Evolutionary conservation across 2,329 filamentous ascomycete genomes (phyloP), one percentile per base, ranked within the genome.

Genomic region (Ophiostoma angusticollis): DNA sequence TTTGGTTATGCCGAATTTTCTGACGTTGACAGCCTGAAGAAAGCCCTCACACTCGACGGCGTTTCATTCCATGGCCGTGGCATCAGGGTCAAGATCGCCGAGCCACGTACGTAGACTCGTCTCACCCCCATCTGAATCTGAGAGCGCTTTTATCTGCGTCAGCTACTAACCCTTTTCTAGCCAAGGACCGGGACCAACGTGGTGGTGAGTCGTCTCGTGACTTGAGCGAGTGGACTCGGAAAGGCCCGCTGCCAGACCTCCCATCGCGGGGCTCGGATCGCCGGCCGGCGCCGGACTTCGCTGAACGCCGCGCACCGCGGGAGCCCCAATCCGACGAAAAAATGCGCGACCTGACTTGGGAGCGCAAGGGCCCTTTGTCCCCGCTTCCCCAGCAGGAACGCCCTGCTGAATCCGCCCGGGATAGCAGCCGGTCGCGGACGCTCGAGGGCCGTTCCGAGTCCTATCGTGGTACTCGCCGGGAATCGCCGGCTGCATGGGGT

Each of bases 1-100:
- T 98, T 98, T 54, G 91, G 89, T 45, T 98, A 98, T 59, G 89
- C 93, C 49, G 91, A 98, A 61, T 98, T 98, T 54, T 77, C 71
- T 49, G 80, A 77, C 37, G 65, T 91, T 31, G 89, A 96, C 35
- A 89, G 89, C 43, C 68, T 98, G 54, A 93, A 93, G 68, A 81
- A 86, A 63, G 91, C 91, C 41, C 72, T 98, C 47, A 75, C 78
- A 43, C 72, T 91, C 47, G 87, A 87, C 54, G 84, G 85, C 52
- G 70, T 76, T 45, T 78, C 75, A 43, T 87, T 96, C 60, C 81
- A 93, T 59, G 86, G 86, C 51, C 80, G 91, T 50, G 82, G 79
- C 56, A 86, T 98, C 58, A 79, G 85, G 58, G 80, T 96, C 58
- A 95, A 87, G 67, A 80, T 98, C 56, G 93, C 91, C 37, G 93